Conservation (phyloP, 768 basidiomycete genomes). For the Podaxis carcinomalis region DNA sequence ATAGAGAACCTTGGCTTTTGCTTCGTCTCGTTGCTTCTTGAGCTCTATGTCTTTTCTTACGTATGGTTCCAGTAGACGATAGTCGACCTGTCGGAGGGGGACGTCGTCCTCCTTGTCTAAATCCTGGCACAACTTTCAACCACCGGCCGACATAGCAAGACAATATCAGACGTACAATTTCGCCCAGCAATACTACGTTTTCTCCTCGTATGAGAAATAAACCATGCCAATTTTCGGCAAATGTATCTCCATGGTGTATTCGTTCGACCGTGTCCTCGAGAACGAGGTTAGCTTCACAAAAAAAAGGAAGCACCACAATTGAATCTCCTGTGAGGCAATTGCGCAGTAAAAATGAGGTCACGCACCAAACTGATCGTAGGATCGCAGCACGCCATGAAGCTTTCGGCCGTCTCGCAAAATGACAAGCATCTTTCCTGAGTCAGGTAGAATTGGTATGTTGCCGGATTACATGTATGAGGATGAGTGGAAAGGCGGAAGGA, state of each 20-base stretch:
- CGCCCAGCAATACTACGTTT: constrained; percentile 95
- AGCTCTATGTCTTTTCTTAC: constrained; percentile 69
- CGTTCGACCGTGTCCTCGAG: constrained; percentile 94
- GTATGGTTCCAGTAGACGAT: constrained; percentile 62
- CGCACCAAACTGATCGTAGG: constrained; percentile 98
- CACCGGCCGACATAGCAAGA: not conserved
- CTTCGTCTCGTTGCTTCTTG: constrained; percentile 79
- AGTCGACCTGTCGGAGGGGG: constrained; percentile 72
- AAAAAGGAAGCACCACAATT: not conserved
- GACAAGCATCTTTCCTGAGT: constrained; percentile 95
- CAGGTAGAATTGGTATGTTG: constrained; percentile 11
- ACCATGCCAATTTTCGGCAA: constrained; percentile 84
- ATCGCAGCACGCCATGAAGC: constrained; percentile 91
- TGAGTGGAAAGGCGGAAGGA: constrained; percentile 15
- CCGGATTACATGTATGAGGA: constrained; percentile 13
- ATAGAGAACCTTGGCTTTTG: constrained; percentile 77
- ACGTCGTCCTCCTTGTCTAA: constrained; percentile 90
- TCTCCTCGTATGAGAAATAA: constrained; percentile 95
- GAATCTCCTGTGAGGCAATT: not conserved
- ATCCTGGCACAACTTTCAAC: constrained; percentile 50
- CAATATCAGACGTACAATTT: constrained; percentile 67
- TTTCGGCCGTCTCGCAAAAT: constrained; percentile 95
- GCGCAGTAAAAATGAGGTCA: not conserved
- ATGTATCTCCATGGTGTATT: constrained; percentile 85
- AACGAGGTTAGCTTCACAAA: constrained; percentile 83